Evolutionary conservation across 139 green algal genomes (phyloP), one percentile per base, ranked within the genome.

Genomic region (Desmodesmus armatus): DNA sequence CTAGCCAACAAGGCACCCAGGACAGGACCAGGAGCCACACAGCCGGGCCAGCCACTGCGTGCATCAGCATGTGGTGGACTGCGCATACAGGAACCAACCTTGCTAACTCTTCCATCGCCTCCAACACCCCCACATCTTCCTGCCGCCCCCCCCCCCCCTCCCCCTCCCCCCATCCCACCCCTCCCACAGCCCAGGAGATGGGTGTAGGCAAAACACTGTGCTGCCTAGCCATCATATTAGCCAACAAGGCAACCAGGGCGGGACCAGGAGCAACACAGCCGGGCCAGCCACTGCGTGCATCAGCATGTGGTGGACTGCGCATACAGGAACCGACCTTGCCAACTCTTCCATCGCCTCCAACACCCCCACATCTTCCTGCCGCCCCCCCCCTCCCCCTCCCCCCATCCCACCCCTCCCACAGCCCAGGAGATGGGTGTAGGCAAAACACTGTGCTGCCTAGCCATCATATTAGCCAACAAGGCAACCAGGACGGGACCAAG

Each of bases 371-470:
- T n/a, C n/a, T n/a, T n/a, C n/a, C n/a, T n/a, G n/a, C n/a, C n/a
- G n/a, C n/a, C n/a, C n/a, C n/a, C n/a, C n/a, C n/a, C n/a, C n/a
- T n/a, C n/a, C n/a, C n/a, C n/a, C n/a, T n/a, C n/a, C n/a, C n/a
- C n/a, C n/a, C n/a, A n/a, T n/a, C n/a, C n/a, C n/a, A n/a, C n/a
- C n/a, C n/a, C n/a, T n/a, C 62, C 31, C 44, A 33, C 41, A 79
- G 71, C 71, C 9, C 27, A 79, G 37, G 71, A 79, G 21, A 79
- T 79, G 71, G 71, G 71, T 39, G 27, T n/a, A 19, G 71, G 71
- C n/a, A 79, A 79, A 27, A 79, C 71, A 23, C 33, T 79, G 25
- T 33, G 29, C 27, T 43, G 27, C 71, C 43, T 79, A 39, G 71
- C 41, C 41, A 58, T 79, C 40, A 63, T 79, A 4, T 27, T 79